A percentile compares a stretch with the other conserved stretches of the same genome.
Evolutionary conservation across 1,139 yeast genomes (phyloP).

Genomic region (Taphrina flavorubra): DNA sequence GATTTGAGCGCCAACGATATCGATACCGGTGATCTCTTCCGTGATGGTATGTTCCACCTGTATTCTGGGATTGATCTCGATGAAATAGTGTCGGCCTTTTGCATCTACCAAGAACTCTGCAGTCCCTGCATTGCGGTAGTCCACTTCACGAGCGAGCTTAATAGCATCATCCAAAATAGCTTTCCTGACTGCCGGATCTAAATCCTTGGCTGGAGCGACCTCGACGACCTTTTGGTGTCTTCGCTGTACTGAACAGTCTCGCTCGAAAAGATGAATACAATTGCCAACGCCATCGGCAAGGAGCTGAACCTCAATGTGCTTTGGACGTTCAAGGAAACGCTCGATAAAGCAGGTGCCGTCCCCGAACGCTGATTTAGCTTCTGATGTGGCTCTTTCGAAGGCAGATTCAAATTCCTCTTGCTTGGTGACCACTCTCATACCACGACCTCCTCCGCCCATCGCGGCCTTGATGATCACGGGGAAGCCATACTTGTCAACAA

Average conservation of each 20-base stretch:
- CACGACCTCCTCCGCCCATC: conserved; percentile 99
- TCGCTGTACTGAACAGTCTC: conserved; percentile 99
- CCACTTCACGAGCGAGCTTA: conserved; percentile 81
- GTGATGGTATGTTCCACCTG: conserved; percentile 55
- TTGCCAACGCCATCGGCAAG: conserved; percentile 94
- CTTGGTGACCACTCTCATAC: conserved; percentile 98
- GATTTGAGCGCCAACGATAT: conserved; percentile 96
- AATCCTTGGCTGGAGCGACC: conserved; percentile 96
- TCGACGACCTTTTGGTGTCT: conserved; percentile 99
- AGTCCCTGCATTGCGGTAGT: conserved; percentile 97
- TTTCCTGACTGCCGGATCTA: conserved; percentile 81
- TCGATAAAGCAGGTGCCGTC: conserved; percentile 98
- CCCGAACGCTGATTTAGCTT: conserved; percentile 93
- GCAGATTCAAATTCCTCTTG: conserved; percentile 94
- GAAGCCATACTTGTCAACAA: conserved; percentile 82
- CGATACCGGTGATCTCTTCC: conserved; percentile 98
- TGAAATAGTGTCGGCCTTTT: conserved; percentile 94
- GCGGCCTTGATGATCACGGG: conserved; percentile 99
- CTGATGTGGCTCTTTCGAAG: conserved; percentile 89
- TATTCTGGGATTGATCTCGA: conserved; percentile 97
- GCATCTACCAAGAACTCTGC: conserved; percentile 95
- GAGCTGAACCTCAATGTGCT: conserved; percentile 96
- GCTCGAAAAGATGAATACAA: conserved; percentile 92
- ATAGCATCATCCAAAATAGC: conserved; percentile 95
- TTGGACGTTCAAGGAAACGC: conserved; percentile 91